phyloP scores from a whole-genome alignment of 1,139 yeast species.

The Kluyveromyces sp. region DNA sequence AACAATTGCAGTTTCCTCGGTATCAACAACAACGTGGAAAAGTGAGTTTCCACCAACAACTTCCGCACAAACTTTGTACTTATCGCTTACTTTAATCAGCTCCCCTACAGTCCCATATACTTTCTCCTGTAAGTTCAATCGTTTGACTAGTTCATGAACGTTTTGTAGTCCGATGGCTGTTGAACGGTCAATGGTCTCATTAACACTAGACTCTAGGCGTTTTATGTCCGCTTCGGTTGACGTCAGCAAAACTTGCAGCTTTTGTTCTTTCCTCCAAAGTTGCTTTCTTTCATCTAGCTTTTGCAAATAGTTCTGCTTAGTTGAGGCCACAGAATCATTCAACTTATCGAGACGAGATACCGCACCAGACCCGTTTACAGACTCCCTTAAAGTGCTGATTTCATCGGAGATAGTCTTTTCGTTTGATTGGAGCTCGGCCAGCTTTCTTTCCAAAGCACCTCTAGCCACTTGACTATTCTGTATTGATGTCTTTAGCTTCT shows the following conservation, averaged over 20 bases:
- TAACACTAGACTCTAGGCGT: slow-evolving; percentile 51
- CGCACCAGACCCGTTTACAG: slow-evolving; percentile 36
- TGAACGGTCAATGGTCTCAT: slow-evolving; percentile 68
- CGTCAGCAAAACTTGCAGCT: slow-evolving; percentile 47
- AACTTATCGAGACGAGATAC: slow-evolving; percentile 30
- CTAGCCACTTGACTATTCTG: slow-evolving; percentile 12
- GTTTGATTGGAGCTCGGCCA: slow-evolving; percentile 11
- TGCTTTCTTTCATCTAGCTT: slow-evolving; percentile 62
- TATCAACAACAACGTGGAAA: slow-evolving; percentile 85
- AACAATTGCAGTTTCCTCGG: slow-evolving; percentile 72
- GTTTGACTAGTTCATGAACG: slow-evolving; percentile 52
- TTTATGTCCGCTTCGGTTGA: slow-evolving; percentile 50
- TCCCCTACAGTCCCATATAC: slow-evolving; percentile 86
- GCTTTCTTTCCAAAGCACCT: slow-evolving; percentile 9
- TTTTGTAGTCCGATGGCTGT: slow-evolving; percentile 65
- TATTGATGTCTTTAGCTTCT: slow-evolving; percentile 30
- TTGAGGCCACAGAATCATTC: slow-evolving; percentile 27
- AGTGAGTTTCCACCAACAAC: slow-evolving; percentile 82
- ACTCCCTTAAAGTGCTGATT: slow-evolving; percentile 33
- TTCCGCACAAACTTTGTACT: slow-evolving; percentile 80
- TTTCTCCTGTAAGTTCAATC: slow-evolving; percentile 46
- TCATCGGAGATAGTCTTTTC: slow-evolving; percentile 20
- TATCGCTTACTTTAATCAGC: slow-evolving; percentile 69
- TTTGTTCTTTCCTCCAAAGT: slow-evolving; percentile 77
- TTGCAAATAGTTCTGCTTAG: slow-evolving; percentile 39